These are phyloP conservation scores for Aureoboletus auriporus DNA, from an alignment of 768 basidiomycete genomes.

Conservation along the genomic window DNA sequence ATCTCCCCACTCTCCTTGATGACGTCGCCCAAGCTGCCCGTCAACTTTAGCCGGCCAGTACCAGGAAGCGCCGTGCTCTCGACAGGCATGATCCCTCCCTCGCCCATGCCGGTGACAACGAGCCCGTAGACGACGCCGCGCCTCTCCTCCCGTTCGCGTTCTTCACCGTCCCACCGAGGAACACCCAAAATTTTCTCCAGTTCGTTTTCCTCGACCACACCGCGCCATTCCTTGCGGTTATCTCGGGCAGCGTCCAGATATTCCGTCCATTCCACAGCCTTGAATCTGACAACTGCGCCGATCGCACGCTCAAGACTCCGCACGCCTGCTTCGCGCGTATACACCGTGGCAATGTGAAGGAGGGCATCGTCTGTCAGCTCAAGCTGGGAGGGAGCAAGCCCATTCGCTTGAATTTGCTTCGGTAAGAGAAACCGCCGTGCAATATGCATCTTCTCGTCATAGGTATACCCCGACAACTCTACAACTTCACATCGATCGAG, in stretches of 20 bases:
- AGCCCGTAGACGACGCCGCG: constrained; percentile 81
- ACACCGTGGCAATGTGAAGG: constrained; percentile 67
- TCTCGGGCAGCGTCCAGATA: constrained; percentile 33
- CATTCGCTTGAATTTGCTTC: constrained; percentile 81
- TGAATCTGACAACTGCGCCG: constrained; percentile 83
- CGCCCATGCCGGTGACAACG: constrained; percentile 85
- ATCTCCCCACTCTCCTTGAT: constrained; percentile 91
- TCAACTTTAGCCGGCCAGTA: constrained; percentile 66
- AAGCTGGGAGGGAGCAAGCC: constrained; percentile 58
- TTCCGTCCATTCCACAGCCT: constrained; percentile 90
- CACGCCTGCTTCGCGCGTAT: constrained; percentile 93
- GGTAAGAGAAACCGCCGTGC: constrained; percentile 84
- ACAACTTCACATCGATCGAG: constrained; percentile 89
- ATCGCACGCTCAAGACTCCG: constrained; percentile 84
- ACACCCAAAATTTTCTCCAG: constrained; percentile 84
- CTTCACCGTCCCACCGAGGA: constrained; percentile 75
- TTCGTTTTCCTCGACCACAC: constrained; percentile 60
- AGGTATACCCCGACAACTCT: constrained; percentile 79
- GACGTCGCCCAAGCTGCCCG: constrained; percentile 84
- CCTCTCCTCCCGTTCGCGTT: constrained; percentile 67
- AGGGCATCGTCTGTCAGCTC: constrained; percentile 67
- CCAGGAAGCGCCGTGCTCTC: constrained; percentile 83
- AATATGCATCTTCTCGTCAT: constrained; percentile 89
- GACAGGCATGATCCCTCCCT: constrained; percentile 80
- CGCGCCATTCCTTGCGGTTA: constrained; percentile 45